Conservation (phyloP, 2,329 filamentous ascomycete genomes). For the Penicillium brevicompactum region DNA sequence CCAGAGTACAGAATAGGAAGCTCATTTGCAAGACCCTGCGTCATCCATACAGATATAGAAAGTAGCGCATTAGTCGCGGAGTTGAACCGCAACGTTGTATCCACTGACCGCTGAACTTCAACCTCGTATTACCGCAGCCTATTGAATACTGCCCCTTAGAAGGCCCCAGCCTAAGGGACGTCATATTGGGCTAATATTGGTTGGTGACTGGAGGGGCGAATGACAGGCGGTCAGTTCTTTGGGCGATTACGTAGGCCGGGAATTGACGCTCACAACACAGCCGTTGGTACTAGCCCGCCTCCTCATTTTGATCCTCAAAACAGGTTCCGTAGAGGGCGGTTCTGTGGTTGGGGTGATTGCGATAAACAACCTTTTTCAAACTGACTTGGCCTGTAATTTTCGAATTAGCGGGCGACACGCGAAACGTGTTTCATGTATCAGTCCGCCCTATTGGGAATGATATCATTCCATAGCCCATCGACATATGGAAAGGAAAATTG, state of each 20-base stretch:
- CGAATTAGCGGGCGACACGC: not conserved
- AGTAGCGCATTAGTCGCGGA: not conserved
- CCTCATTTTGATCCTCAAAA: not conserved
- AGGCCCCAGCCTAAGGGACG: not conserved
- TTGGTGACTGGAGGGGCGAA: not conserved
- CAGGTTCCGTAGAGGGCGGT: not conserved
- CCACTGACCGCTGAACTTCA: not conserved
- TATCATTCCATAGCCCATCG: not conserved
- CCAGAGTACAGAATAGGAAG: not conserved
- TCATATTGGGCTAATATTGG: not conserved
- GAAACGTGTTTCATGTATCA: slow-evolving; percentile 4
- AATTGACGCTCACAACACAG: not conserved
- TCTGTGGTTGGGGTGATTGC: slow-evolving; percentile 1
- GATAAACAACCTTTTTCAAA: not conserved
- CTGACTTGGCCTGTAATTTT: not conserved
- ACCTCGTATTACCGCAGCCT: not conserved
- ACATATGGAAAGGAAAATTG: not conserved
- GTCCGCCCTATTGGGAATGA: not conserved
- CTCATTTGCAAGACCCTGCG: not conserved
- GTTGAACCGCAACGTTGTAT: not conserved
- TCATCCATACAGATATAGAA: not conserved
- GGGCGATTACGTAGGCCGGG: slow-evolving; percentile 7
- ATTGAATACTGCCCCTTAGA: not conserved
- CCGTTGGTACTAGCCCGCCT: no score
- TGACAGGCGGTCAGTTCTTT: not conserved